Percentiles rank a stretch among this genome's conserved stretches.
Evolutionary conservation across 345 rosid species (phyloP).

Genomic region (Eucalyptus lansdowneana): DNA sequence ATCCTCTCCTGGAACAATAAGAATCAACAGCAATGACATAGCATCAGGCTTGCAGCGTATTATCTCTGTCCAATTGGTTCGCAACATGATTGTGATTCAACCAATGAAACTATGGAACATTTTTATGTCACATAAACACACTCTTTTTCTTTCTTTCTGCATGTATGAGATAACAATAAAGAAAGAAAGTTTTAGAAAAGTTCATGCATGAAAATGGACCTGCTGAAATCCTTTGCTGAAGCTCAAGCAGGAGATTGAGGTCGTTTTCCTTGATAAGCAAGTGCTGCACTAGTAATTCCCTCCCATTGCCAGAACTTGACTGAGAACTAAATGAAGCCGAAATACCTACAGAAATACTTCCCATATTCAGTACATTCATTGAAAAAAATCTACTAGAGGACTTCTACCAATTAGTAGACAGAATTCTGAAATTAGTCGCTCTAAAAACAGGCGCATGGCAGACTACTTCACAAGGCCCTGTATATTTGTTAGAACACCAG

Average conservation of each 20-base stretch:
- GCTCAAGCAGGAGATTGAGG: slow-evolving; percentile 38
- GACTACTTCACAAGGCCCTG: background rate
- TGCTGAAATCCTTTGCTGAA: slow-evolving; percentile 41
- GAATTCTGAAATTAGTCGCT: background rate
- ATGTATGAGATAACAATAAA: background rate
- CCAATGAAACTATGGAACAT: background rate
- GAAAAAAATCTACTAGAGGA: background rate
- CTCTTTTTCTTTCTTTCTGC: background rate
- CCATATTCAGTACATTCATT: background rate
- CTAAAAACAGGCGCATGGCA: background rate
- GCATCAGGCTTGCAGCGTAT: background rate
- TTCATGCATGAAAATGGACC: slow-evolving; percentile 15
- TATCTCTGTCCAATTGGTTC: background rate
- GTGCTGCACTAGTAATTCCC: slow-evolving; percentile 78
- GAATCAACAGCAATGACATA: background rate
- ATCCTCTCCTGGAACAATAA: slow-evolving; percentile 64
- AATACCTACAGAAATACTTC: background rate
- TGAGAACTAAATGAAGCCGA: slow-evolving; percentile 52
- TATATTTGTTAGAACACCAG: background rate
- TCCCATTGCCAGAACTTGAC: slow-evolving; percentile 15
- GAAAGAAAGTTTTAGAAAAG: background rate
- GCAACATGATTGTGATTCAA: background rate
- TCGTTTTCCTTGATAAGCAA: slow-evolving; percentile 77
- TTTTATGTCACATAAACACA: background rate
- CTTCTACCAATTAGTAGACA: background rate